Evolutionary conservation across 2,329 filamentous ascomycete genomes (phyloP).

Genomic region (Apiospora hydei): DNA sequence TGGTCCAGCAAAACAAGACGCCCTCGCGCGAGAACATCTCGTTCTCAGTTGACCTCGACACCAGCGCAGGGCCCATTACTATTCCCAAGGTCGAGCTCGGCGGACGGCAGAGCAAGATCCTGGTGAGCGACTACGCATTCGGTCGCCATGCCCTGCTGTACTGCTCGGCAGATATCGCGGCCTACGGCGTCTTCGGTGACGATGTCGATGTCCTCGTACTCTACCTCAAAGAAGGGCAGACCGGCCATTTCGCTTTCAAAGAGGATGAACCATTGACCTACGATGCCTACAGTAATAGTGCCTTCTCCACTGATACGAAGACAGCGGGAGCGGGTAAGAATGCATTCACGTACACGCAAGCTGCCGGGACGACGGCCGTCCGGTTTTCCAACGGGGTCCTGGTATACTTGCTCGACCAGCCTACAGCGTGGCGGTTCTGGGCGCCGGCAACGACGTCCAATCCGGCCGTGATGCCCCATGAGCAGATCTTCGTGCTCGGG

Average conservation of each 20-base stretch:
- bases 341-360: conserved; percentile 56
- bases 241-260: conserved; percentile 57
- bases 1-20: conserved; percentile 54
- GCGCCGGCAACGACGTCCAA: conserved; percentile 53
- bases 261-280: conserved; percentile 44
- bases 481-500: conserved; percentile 64
- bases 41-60: conserved; percentile 56
- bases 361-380: conserved; percentile 52
- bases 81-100: conserved; percentile 56
- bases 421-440: conserved; percentile 64
- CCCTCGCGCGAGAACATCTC: conserved; percentile 51
- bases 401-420: conserved; percentile 59
- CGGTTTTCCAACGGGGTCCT: conserved; percentile 57
- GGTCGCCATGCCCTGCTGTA: conserved; percentile 57
- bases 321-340: conserved; percentile 41
- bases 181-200: conserved; percentile 53
- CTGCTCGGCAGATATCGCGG: conserved; percentile 58
- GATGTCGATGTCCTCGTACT: conserved; percentile 54
- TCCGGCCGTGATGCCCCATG: conserved; percentile 50
- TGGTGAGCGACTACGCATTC: conserved; percentile 60
- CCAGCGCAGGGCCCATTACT: conserved; percentile 51
- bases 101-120: conserved; percentile 61
- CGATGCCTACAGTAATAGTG: conserved; percentile 45
- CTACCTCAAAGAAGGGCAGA: conserved; percentile 56
- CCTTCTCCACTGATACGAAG: conserved; percentile 25